Conservation (phyloP, 1,284 basidiomycete genomes). For the Leccinum pachyderme region DNA sequence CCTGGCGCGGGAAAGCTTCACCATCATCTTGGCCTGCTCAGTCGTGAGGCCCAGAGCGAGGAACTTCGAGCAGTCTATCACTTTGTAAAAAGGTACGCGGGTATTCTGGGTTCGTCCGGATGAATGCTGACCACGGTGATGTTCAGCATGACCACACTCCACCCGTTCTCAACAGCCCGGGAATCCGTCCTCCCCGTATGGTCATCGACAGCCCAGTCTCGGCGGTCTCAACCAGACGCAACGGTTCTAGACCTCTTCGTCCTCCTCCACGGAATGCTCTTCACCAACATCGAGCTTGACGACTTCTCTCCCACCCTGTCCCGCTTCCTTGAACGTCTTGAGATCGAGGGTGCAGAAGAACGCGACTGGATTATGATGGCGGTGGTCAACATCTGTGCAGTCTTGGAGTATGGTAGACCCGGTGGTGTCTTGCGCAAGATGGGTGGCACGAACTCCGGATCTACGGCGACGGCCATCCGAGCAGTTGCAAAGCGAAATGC, state of each 20-base stretch:
- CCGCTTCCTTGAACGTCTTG: slow-evolving; percentile 83
- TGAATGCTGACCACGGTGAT: slow-evolving; percentile 2
- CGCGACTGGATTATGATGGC: slow-evolving; percentile 97
- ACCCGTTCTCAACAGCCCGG: slow-evolving; percentile 82
- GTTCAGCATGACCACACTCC: slow-evolving; percentile 80
- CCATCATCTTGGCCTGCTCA: slow-evolving; percentile 90
- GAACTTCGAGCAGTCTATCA: slow-evolving; percentile 90
- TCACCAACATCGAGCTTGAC: slow-evolving; percentile 92
- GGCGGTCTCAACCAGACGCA: slow-evolving; percentile 75
- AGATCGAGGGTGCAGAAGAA: slow-evolving; percentile 78
- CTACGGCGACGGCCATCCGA: slow-evolving; percentile 36
- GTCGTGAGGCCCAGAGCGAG: slow-evolving; percentile 77
- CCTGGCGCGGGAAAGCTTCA: slow-evolving; percentile 92
- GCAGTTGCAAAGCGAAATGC: slow-evolving; percentile 46
- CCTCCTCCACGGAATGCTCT: slow-evolving; percentile 92
- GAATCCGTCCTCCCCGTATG: slow-evolving; percentile 88
- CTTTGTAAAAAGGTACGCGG: slow-evolving; percentile 85
- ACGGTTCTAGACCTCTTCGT: slow-evolving; percentile 83
- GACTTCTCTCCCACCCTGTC: slow-evolving; percentile 81
- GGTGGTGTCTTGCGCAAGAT: slow-evolving; percentile 67
- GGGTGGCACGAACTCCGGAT: slow-evolving; percentile 39
- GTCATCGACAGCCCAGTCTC: slow-evolving; percentile 70
- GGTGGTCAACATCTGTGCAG: slow-evolving; percentile 74
- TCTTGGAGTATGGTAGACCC: slow-evolving; percentile 88
- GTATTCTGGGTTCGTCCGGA: neutral